Base-by-base conservation (phyloP, 352 stramenopile genomes). In the Phytophthora crassamura region DNA sequence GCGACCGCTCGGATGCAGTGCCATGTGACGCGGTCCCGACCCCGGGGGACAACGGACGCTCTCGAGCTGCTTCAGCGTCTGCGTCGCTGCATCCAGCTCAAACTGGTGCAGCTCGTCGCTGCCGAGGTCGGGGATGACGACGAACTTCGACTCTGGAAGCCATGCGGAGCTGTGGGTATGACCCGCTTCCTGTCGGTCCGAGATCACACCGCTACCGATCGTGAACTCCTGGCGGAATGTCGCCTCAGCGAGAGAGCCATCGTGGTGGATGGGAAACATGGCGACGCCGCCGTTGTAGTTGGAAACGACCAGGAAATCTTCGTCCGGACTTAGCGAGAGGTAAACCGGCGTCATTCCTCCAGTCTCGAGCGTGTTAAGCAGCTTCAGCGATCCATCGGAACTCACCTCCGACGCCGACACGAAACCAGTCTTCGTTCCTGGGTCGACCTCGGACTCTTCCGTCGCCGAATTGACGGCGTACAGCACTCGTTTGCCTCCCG, bases 151-250 rank as follows among this genome's bases (percentile, higher is more conserved):
- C 42, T 69, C 69, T 9, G 70, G 71, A 20, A 85, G 53, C 84
- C 84, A 92, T 38, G 70, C 84, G 47, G 79, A 81, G 51, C 81
- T 90, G 72, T 92, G 84, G 67, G 85, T 72, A 59, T 89, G 80
- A 3, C 78, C 48, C 3, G 65, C 69, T 16, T 83, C 74, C 42
- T 89, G 82, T 39, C 63, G 60, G 14, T 67, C 54, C 25, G 66
- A 59, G 40, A 77, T 69, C 5, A 77, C 73, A 11, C 72, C 43
- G 52, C 76, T 86, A 18, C 67, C 73, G 20, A 52, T 62, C n/a
- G 39, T 60, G 64, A 79, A 90, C 40, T 77, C 58, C 52, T 86
- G 56, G 33, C 79, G 60, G 55, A 82, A 80, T 1, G 63, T 76
- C n/a, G 61, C 51, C 0, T 64, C 40, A 3, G 32, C 55, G 10